Evolutionary conservation across 768 basidiomycete genomes (phyloP), one percentile per base, ranked within the genome.

Genomic region (Tulasnella sp.): DNA sequence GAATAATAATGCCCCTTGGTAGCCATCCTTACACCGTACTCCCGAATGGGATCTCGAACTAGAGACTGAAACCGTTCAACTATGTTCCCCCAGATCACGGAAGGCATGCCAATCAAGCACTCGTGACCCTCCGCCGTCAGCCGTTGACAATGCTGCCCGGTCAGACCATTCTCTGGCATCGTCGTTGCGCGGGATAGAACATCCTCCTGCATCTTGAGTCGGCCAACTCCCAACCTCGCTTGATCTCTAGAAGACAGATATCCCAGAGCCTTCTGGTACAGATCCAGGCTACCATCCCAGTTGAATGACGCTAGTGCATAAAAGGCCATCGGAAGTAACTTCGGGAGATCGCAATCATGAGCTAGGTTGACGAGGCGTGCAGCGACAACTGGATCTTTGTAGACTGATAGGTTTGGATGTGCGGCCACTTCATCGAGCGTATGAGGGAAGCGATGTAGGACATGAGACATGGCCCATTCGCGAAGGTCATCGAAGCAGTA

Each of bases 321-420:
- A 24, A 52, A 52, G 7, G 51, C 51, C 51, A 52, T 26, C 9
- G 51, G 51, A 29, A 52, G 51, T 19, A 27, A 34, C 51, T 52
- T 4, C n/a, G 19, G 23, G 10, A 52, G 29, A 19, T 32, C 19
- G 8, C 8, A 29, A 29, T 34, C 5, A 10, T 29, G 19, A 7
- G 51, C 51, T 7, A 52, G 51, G 13, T 34, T 26, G 19, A 52
- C 27, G 7, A 52, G 34, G 5, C 19, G 5, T 19, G 51, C 51
- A 38, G 29, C 51, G n/a, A 52, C 19, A 19, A 27, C 29, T n/a
- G 51, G 51, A 34, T 52, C 51, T n/a, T 48, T 48, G 45, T 48
- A 48, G 10, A 48, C 45, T n/a, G 45, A 48, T 5, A 48, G 45
- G 45, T 19, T 48, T 10, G 45, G 45, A 27, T 48, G 45, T 21